These are phyloP conservation scores for Puccinia coronata DNA, from an alignment of 1,284 basidiomycete species.

Conservation along the genomic window DNA sequence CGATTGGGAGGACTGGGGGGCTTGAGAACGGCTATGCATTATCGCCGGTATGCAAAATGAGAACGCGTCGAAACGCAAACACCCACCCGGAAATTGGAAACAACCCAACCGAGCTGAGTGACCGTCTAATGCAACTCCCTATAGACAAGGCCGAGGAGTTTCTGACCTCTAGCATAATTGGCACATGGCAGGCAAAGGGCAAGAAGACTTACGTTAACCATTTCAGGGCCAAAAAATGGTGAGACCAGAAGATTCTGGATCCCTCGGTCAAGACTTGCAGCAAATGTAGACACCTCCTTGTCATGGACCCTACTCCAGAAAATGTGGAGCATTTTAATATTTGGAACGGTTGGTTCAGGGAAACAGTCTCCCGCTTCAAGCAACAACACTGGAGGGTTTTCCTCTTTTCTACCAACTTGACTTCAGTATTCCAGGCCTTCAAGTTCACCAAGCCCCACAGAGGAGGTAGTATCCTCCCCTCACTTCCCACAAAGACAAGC, in stretches of 20 bases:
- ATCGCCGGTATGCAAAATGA: no score
- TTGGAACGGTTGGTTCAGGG: slow-evolving; percentile 9
- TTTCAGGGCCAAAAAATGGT: background rate
- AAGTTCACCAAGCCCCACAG: slow-evolving; percentile 3
- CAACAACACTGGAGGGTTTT: slow-evolving; percentile 1
- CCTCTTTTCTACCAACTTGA: background rate
- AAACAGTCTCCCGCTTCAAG: background rate
- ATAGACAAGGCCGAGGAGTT: background rate
- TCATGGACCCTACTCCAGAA: background rate
- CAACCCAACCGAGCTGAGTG: no score
- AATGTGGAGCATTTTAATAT: background rate
- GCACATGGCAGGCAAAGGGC: background rate
- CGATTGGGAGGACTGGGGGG: background rate
- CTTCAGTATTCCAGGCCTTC: background rate
- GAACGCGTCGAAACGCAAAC: no score
- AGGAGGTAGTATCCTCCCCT: background rate
- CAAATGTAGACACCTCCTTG: background rate
- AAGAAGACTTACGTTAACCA: background rate
- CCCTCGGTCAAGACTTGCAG: background rate
- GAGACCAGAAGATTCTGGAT: slow-evolving; percentile 5
- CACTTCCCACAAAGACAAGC: background rate
- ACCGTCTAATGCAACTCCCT: no score
- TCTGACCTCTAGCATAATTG: background rate
- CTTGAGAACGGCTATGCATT: no score
- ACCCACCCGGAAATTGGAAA: no score